Percentiles rank a stretch among this genome's conserved stretches.
phyloP scores from a whole-genome alignment of 805 yeast species.

The Kurtzmaniella cleridarum region DNA sequence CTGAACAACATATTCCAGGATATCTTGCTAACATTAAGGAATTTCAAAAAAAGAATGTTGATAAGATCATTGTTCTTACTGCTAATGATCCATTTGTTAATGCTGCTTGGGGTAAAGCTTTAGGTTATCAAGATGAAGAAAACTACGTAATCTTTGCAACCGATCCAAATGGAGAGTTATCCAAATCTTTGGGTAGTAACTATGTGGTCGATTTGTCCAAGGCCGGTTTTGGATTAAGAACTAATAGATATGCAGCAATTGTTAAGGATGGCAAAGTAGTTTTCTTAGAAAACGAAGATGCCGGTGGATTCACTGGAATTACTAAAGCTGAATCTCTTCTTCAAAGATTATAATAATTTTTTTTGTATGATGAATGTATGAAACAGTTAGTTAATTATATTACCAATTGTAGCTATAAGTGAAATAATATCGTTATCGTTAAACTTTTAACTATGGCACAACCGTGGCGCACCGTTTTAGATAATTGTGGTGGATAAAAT shows the following conservation, averaged over 20 bases:
- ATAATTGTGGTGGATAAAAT: too few relatives aligned
- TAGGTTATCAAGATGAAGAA: conserved; percentile 32
- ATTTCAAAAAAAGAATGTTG: conserved; percentile 57
- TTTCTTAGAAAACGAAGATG: conserved; percentile 24
- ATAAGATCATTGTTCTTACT: conserved; percentile 56
- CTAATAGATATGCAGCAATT: conserved; percentile 68
- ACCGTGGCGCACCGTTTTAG: too few relatives aligned
- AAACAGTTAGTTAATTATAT: too few relatives aligned
- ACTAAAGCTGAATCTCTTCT: conserved; percentile 21
- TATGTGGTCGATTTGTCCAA: conserved; percentile 44
- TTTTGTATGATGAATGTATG: neutral
- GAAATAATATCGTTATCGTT: too few relatives aligned
- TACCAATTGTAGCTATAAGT: too few relatives aligned
- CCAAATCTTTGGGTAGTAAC: conserved; percentile 54
- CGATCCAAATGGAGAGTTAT: conserved; percentile 60
- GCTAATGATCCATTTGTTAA: conserved; percentile 70
- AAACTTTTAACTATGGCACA: too few relatives aligned
- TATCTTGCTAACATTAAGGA: conserved; percentile 45
- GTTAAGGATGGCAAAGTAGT: conserved; percentile 45
- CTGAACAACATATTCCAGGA: conserved; percentile 67
- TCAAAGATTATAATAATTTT: conserved; percentile 14
- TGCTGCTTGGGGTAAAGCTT: conserved; percentile 61
- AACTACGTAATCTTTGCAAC: conserved; percentile 50
- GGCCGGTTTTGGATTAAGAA: conserved; percentile 52
- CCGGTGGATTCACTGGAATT: conserved; percentile 19